Base-by-base conservation (phyloP, 352 stramenopile species). In the Phytopythium sindhum region DNA sequence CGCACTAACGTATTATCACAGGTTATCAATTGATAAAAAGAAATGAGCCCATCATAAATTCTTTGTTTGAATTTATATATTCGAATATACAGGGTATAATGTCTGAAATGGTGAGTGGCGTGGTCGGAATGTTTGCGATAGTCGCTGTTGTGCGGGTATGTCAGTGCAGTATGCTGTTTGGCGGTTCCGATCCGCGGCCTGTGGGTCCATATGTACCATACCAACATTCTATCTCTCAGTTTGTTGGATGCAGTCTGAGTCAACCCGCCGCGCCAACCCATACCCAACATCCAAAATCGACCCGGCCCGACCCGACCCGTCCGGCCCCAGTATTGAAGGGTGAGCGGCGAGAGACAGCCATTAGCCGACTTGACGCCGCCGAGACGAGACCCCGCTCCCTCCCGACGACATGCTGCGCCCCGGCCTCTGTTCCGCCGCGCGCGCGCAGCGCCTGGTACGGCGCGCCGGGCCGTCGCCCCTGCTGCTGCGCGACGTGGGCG, bases 401-500 rank as follows among this genome's bases (percentile, higher is more conserved):
- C 11, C 37, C n/a, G 37, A 10, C n/a, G 5, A 65, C 4, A 86
- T 86, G 76, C 52, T 85, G 65, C 74, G 72, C 60, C 80, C 72
- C 15, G 70, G 76, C 62, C 65, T 84, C 57, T 69, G 73, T 57
- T 73, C 77, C 44, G 69, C 59, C 47, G 62, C 64, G 71, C 76
- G 68, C 19, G 71, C 70, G 17, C 71, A 84, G 60, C 66, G 66
- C 10, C 57, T 84, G 19, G 47, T 72, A 57, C 69, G 59, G 55
- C 35, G 31, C 35, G 48, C 37, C 17, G 17, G 24, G 31, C 52
- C 69, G 44, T 39, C 64, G 9, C 45, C 62, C 29, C 44, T 70
- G 47, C 57, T 64, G 50, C 57, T 69, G 19, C 44, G 58, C 33
- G 33, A 57, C 53, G 42, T 33, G 33, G 52, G 17, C 29, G 31